These are phyloP conservation scores for Leishmania mexicana DNA, from an alignment of 208 protist species.

Conservation along the genomic window DNA sequence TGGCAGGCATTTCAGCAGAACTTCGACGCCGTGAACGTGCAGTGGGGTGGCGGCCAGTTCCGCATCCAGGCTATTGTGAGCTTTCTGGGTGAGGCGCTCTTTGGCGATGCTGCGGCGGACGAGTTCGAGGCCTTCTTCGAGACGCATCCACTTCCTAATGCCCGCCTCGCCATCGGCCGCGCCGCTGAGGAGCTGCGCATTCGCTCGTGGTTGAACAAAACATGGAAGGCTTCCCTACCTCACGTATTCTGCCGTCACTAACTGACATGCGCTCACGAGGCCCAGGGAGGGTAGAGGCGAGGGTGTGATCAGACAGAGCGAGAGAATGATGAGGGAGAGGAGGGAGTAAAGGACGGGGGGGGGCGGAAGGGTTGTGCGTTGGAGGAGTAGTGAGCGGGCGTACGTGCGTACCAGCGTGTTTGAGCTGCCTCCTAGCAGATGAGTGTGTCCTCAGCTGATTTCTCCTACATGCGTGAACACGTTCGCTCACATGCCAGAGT, in stretches of 20 bases:
- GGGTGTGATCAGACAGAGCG: not conserved
- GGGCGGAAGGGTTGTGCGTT: not conserved
- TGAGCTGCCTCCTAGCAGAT: not conserved
- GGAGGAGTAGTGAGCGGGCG: not conserved
- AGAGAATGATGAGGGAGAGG: no score
- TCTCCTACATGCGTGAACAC: not conserved
- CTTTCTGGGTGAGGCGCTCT: conserved; percentile 59
- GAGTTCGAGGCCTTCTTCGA: conserved; percentile 79
- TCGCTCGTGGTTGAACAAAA: conserved; percentile 58
- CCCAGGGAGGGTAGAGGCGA: not conserved
- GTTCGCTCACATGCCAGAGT: not conserved
- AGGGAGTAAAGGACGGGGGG: not conserved
- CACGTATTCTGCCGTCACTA: conserved; percentile 21
- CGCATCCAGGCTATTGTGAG: conserved; percentile 86
- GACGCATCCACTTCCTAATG: conserved; percentile 71
- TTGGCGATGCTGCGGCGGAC: conserved; percentile 47
- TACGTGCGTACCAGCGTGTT: not conserved
- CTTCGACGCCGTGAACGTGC: conserved; percentile 69
- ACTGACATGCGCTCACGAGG: not conserved
- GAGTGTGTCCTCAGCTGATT: not conserved
- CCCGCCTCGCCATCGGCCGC: conserved; percentile 68
- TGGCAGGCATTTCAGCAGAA: conserved; percentile 80
- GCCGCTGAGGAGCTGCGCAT: conserved; percentile 69
- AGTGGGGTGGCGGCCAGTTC: conserved; percentile 91
- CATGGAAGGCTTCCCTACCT: conserved; percentile 44